Conservation (phyloP, 2,329 filamentous ascomycete genomes). For the Xylariaceae sp. region DNA sequence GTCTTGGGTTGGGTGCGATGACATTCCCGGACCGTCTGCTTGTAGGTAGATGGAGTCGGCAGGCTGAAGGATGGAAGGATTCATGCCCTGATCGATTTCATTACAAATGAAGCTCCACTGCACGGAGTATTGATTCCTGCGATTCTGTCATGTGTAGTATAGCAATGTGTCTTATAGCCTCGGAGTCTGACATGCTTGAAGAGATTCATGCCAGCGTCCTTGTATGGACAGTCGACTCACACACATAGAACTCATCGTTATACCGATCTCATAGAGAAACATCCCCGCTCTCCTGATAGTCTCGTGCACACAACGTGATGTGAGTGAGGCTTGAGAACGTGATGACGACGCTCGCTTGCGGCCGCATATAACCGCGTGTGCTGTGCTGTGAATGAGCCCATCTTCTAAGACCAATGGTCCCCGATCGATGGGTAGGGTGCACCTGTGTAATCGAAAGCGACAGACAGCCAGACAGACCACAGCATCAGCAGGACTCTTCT, state of each 20-base stretch:
- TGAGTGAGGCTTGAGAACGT: not conserved
- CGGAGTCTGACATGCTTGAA: not conserved
- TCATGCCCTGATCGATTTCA: not conserved
- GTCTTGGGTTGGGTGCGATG: not conserved
- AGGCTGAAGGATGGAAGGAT: not conserved
- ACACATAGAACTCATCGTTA: not conserved
- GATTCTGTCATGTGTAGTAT: not conserved
- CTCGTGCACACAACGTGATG: not conserved
- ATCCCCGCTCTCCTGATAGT: not conserved
- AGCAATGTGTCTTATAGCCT: not conserved
- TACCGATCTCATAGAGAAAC: not conserved
- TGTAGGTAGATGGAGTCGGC: not conserved
- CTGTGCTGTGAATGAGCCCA: not conserved
- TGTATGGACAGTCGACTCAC: not conserved
- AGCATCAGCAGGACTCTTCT: not conserved
- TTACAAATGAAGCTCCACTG: constrained; percentile 5
- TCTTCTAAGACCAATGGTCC: not conserved
- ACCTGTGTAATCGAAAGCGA: not conserved
- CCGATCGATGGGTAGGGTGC: not conserved
- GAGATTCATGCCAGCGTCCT: not conserved
- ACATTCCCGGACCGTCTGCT: not conserved
- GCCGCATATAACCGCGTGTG: not conserved
- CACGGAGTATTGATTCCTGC: not conserved
- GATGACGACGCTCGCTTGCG: not conserved
- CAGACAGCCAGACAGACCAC: not conserved